Percentiles rank a stretch among this genome's conserved stretches.
Evolutionary conservation across 2,329 filamentous ascomycete genomes (phyloP).

Genomic region (Fusarium agapanthi): DNA sequence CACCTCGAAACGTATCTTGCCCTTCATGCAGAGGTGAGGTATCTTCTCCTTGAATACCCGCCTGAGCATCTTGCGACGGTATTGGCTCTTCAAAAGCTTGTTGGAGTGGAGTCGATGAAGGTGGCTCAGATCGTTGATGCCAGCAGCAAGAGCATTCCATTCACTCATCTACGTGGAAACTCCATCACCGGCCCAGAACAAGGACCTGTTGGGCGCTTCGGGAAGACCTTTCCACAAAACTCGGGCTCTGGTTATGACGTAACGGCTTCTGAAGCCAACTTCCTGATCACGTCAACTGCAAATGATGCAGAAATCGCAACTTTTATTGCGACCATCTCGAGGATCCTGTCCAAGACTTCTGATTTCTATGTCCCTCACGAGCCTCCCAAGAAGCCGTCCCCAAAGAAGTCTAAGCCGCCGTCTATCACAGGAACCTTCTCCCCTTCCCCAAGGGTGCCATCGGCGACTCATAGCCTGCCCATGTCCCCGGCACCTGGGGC

Average conservation of each 20-base stretch:
- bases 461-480: constrained; percentile 32
- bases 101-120: constrained; percentile 65
- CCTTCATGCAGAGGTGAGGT: constrained; percentile 60
- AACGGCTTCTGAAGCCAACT: constrained; percentile 62
- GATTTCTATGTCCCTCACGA: constrained; percentile 57
- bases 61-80: constrained; percentile 65
- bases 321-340: constrained; percentile 63
- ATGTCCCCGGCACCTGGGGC: constrained; percentile 29
- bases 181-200: constrained; percentile 42
- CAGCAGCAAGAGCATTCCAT: constrained; percentile 49
- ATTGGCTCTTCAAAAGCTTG: constrained; percentile 64
- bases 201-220: constrained; percentile 29
- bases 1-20: constrained; percentile 69
- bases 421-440: constrained; percentile 45
- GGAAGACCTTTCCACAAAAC: constrained; percentile 32
- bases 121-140: constrained; percentile 65
- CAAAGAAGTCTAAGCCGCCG: constrained; percentile 39
- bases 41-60: constrained; percentile 68
- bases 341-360: constrained; percentile 46
- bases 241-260: constrained; percentile 43
- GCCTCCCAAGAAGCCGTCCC: constrained; percentile 23
- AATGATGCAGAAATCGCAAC: constrained; percentile 61
- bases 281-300: constrained; percentile 64
- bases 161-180: constrained; percentile 52
- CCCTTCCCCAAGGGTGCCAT: constrained; percentile 42